Base-by-base conservation (phyloP, 768 basidiomycete species). In the Lactarius quietus region DNA sequence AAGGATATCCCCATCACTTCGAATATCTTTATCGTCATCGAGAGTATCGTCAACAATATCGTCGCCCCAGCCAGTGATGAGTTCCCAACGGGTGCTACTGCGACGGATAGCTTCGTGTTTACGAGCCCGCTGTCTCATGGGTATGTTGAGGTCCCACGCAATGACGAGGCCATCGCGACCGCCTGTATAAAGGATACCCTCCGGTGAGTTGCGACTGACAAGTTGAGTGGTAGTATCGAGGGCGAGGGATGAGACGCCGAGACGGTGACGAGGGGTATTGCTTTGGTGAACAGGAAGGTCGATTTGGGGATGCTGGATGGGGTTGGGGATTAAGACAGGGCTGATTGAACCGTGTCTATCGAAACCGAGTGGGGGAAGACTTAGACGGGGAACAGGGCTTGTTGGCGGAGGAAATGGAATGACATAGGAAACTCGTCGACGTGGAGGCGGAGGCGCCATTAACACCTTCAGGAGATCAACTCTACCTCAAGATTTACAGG, bases 121-220 rank as follows among this genome's bases (percentile, higher is more conserved):
- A 39, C 70, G 75, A 28, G 69, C 74, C 39, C 86, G 75, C 41
- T 79, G 75, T 70, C 77, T 84, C 82, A 88, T 86, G 10, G 84
- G 78, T 12, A 93, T 78, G 5, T 82, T 84, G 29, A 95, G 80
- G 72, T 97, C 95, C 92, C 93, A 95, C 10, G 89, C 85, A 43
- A 95, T 87, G 54, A 96, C 80, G 51, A 93, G 79, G 0, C 95
- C 95, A 77, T 97, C 95, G 63, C 95, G 80, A 28, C 93, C 94
- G 31, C 89, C 94, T 3, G 92, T 87, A 73, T 97, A 97, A 3
- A 97, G 77, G 48, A 97, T 95, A 6, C 95, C 95, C 69, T 92
- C 86, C 0, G 95, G 94, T 5, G 81, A 72, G 6, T 75, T 64
- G n/a, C 79, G 80, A 6, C 88, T 88, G n/a, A 82, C 73, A 8